A percentile compares a stretch with the other conserved stretches of the same genome.
Conservation (phyloP, 176 grass and related monocot species). For the Eleusine coracana region DNA sequence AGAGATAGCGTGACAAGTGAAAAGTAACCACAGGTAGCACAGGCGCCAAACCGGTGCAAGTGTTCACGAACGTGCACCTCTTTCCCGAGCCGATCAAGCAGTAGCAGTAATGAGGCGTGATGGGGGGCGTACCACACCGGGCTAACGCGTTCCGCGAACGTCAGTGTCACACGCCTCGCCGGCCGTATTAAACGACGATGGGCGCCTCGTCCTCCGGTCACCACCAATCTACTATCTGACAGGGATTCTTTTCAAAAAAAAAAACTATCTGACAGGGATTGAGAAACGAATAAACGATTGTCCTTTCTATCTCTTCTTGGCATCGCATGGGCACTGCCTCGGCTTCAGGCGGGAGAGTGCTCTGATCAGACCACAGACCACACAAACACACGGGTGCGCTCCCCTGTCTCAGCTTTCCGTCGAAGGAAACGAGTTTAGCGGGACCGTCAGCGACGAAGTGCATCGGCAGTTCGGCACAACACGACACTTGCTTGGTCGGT, state of each 20-base stretch:
- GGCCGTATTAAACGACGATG: neutral
- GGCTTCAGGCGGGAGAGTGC: neutral
- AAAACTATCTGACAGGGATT: neutral
- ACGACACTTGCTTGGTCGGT: too few relatives aligned
- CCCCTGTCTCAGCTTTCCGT: neutral
- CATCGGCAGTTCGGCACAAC: neutral
- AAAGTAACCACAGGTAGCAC: neutral
- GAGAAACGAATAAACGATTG: neutral
- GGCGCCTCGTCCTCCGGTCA: neutral
- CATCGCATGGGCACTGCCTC: neutral
- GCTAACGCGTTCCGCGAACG: neutral
- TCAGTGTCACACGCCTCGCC: neutral
- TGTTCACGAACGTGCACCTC: neutral
- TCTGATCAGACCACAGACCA: neutral
- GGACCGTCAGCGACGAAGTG: neutral
- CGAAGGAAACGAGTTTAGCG: neutral
- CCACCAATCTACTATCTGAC: neutral
- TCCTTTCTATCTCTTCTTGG: neutral
- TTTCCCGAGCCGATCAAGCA: neutral
- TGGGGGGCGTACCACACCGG: neutral
- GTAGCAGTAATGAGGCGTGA: neutral
- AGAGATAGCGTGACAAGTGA: neutral
- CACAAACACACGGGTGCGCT: too few relatives aligned
- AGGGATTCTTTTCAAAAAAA: too few relatives aligned
- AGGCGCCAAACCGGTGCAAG: neutral